Conservation (phyloP, 2,329 filamentous ascomycete genomes). For the Lojkania enalia region DNA sequence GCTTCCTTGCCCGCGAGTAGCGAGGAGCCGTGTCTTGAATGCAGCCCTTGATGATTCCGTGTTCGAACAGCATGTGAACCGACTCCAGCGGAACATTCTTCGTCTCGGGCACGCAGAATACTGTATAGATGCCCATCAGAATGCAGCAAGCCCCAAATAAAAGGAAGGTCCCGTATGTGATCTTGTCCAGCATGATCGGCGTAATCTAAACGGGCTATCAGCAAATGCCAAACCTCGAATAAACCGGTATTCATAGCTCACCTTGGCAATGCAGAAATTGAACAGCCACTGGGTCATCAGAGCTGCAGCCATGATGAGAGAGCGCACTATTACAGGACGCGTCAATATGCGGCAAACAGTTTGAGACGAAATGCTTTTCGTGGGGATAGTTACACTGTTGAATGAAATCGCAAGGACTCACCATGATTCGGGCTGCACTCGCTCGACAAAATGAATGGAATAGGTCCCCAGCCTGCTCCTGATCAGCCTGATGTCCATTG, state of each 20-base stretch:
- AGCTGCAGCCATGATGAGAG: conserved; percentile 48
- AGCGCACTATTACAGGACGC: conserved; percentile 33
- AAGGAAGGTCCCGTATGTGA: conserved; percentile 50
- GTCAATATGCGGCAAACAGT: not conserved
- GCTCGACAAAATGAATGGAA: conserved; percentile 49
- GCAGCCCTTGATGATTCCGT: conserved; percentile 46
- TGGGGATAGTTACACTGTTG: too few relatives aligned
- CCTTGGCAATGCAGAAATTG: conserved; percentile 35
- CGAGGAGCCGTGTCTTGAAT: conserved; percentile 45
- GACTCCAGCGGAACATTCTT: conserved; percentile 49
- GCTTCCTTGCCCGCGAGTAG: conserved; percentile 41
- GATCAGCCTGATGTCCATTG: conserved; percentile 11
- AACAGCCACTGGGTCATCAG: conserved; percentile 54
- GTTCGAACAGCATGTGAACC: conserved; percentile 49
- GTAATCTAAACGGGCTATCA: conserved; percentile 29
- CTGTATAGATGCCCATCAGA: conserved; percentile 47
- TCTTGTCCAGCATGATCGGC: conserved; percentile 48
- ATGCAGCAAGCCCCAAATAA: conserved; percentile 49
- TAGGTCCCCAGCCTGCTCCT: conserved; percentile 48
- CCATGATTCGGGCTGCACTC: conserved; percentile 47
- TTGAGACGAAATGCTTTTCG: not conserved
- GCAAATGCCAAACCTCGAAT: not conserved
- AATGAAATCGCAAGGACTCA: too few relatives aligned
- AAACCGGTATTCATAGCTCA: not conserved
- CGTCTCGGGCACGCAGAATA: conserved; percentile 50